Evolutionary conservation across 768 basidiomycete species (phyloP), one percentile per base, ranked within the genome.

Genomic region (Kwoniella sp.): DNA sequence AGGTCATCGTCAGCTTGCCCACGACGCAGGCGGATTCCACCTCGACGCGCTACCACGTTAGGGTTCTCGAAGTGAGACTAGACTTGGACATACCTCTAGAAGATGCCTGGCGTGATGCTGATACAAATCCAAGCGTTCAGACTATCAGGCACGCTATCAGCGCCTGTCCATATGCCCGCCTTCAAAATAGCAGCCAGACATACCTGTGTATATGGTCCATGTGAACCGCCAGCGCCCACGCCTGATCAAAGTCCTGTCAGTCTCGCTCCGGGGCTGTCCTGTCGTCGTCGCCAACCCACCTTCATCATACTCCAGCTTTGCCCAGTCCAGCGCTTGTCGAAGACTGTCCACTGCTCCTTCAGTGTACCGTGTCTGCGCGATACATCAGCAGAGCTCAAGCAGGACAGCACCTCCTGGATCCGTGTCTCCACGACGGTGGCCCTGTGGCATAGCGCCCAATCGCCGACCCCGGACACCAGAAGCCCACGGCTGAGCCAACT

Each of bases 161-260:
- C n/a, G n/a, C n/a, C n/a, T n/a, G n/a, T n/a, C n/a, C n/a, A n/a
- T n/a, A n/a, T n/a, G n/a, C n/a, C n/a, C n/a, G n/a, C 14, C 2
- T 48, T 9, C 12, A n/a, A 36, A 15, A 14, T 19, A 5, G 39
- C 20, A 1, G 31, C 23, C 25, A 11, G n/a, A 52, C 69, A 65
- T 62, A 87, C 91, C 77, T 92, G 91, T 59, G 83, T 83, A 73
- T 93, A 93, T n/a, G 89, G 88, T 1, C 80, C 85, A 62, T 87
- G 83, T 1, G 84, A 81, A 0, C 88, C 89, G 32, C 78, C 82
- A 50, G 78, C 79, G 23, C 83, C 86, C 1, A 91, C 90, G 47
- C 90, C 89, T 93, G 59, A 0, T 29, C 8, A 11, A 23, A 19
- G 37, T 9, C 9, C 3, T 37, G 11, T 36, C 12, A 11, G 22